Base-by-base conservation (phyloP, 345 rosid species). In the Alliaria petiolata region DNA sequence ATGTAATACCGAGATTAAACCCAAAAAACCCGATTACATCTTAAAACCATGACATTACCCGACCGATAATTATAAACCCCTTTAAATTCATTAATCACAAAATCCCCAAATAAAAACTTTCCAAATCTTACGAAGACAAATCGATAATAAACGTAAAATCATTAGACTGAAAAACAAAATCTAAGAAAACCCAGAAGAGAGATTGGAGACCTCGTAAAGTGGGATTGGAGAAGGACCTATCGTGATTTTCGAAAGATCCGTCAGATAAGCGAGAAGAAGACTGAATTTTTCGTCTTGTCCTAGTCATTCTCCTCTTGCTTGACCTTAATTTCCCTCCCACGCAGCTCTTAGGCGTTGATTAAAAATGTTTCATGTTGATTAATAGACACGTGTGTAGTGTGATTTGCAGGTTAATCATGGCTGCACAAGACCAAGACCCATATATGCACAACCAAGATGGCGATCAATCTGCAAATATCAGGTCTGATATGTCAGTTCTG, bases 381-480 rank as follows among this genome's bases (percentile, higher is more conserved):
- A n/a, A n/a, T n/a, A n/a, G n/a, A n/a, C 67, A 76, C 75, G 50
- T 43, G 60, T 9, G 26, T 8, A 2, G 8, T 57, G 6, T 7
- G 60, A 43, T 63, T 78, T 71, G 50, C 83, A 93, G 99, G 72
- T 66, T 91, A 67, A 83, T 95, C 13, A 78, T 95, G 60, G 98
- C 93, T 26, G 96, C 97, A 34, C 96, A 96, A 8, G 95, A 91
- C 67, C 66, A 83, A 62, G 99, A 89, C 74, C 78, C 90, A 33
- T 95, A 96, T 81, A 95, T 95, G 99, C 92, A 88, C 82, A 83
- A 86, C 42, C 81, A 95, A 89, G 76, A 82, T 89, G 98, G 95
- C 96, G 11, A 86, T 91, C 25, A 86, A 86, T 28, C 71, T 89
- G 75, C 97, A 95, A 72, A 85, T 95, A 72, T 83, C 98, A 35